These are phyloP conservation scores for Solanum habrochaites DNA, from an alignment of 257 asterid genomes.

Conservation along the genomic window DNA sequence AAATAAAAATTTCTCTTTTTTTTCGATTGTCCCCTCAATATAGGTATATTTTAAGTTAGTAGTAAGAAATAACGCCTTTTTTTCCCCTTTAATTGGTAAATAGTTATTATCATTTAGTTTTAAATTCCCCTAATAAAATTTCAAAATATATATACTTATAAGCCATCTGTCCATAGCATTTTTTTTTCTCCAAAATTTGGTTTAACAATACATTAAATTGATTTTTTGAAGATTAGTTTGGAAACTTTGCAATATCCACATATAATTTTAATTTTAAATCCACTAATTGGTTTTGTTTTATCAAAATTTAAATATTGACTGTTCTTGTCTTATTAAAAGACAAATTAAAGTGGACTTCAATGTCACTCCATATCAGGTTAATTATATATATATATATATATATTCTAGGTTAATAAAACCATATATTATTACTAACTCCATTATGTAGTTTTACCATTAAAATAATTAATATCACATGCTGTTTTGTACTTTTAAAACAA, in stretches of 20 bases:
- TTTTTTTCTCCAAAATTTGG: background rate
- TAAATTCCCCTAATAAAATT: background rate
- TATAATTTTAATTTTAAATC: background rate
- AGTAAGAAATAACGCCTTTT: background rate
- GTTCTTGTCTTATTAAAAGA: background rate
- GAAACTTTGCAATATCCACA: background rate
- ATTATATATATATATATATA: background rate
- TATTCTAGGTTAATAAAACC: background rate
- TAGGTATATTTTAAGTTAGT: background rate
- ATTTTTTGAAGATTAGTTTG: background rate
- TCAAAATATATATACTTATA: background rate
- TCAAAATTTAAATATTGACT: background rate
- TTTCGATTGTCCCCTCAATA: background rate
- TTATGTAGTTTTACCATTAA: background rate
- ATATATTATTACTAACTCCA: background rate
- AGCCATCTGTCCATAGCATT: background rate
- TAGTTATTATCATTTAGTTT: background rate
- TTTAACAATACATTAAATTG: background rate
- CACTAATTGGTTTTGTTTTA: background rate
- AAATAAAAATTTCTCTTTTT: background rate
- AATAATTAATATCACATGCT: background rate
- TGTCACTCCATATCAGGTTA: background rate
- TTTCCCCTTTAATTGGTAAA: no score
- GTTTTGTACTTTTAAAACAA: background rate
- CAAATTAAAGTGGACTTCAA: background rate